Evolutionary conservation across 306 rosid genomes (phyloP), one percentile per base, ranked within the genome.

Genomic region (Vachellia collinsii): DNA sequence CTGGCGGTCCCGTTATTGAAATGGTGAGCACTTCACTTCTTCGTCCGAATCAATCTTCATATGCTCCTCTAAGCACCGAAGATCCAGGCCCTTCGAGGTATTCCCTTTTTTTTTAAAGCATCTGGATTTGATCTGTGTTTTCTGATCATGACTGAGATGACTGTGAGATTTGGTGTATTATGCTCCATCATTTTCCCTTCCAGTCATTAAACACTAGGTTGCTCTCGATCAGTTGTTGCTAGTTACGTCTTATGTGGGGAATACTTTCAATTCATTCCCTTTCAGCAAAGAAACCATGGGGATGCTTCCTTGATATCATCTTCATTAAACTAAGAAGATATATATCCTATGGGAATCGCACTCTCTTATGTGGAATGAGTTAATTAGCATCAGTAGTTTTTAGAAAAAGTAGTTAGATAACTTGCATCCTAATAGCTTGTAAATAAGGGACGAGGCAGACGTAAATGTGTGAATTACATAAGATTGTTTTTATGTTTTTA

Each of bases 1-100:
- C 90, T 10, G 80, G 88, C 8, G 92, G 97, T 41, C 93, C 92
- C 20, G 92, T 89, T 10, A 89, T 92, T 36, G 97, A 92, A 87
- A 87, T 92, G 94, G 89, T 84, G 5, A 85, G 77, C 78, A 77
- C 89, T 67, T 89, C 93, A 37, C 89, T 92, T 78, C 89, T 90
- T 77, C 81, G 84, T 79, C 77, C 93, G 53, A 90, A 90, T 37
- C 85, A 88, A 43, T 82, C 94, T 75, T 84, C 91, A 22, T 92
- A 92, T 65, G 80, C 92, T 63, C 94, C 93, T 70, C 86, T 92
- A 7, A 88, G 93, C 84, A 92, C 94, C 16, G 91, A 90, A 12
- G 97, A 92, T 38, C 92, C 97, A 7, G 93, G 91, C 74, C 88
- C 89, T 12, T 81, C 91, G 3, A 87, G 86, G 85, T 86, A 62